Conservation (phyloP, 306 rosid genomes). For the Neltuma alba region DNA sequence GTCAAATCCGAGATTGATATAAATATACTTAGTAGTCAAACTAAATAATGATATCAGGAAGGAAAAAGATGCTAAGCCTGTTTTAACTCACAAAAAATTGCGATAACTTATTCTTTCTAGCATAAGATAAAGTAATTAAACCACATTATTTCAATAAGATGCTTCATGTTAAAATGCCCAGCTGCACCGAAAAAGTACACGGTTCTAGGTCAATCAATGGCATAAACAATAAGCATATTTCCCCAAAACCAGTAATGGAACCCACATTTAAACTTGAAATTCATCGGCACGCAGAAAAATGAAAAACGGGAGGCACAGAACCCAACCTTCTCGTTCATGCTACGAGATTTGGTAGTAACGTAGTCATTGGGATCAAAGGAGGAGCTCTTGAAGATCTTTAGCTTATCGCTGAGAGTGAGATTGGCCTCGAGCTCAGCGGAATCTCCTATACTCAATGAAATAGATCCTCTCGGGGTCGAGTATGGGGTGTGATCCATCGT, state of each 20-base stretch:
- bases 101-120: background rate
- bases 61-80: background rate
- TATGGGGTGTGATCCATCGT: slow-evolving; percentile 47
- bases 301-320: background rate
- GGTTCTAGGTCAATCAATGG: background rate
- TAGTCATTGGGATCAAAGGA: slow-evolving; percentile 64
- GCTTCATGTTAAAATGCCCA: background rate
- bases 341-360: slow-evolving; percentile 71
- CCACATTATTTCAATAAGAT: background rate
- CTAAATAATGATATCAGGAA: background rate
- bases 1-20: background rate
- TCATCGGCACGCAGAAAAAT: background rate
- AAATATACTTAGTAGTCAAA: no score
- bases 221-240: slow-evolving; percentile 7
- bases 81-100: background rate
- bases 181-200: background rate
- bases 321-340: slow-evolving; percentile 78
- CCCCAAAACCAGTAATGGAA: background rate
- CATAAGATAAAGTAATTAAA: background rate
- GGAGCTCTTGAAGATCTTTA: slow-evolving; percentile 68
- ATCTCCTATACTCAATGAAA: slow-evolving; percentile 56
- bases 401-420: slow-evolving; percentile 71
- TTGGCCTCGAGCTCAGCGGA: slow-evolving; percentile 58
- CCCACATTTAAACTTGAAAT: background rate
- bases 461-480: slow-evolving; percentile 55